A percentile compares a stretch with the other conserved stretches of the same genome.
Evolutionary conservation across 1,284 basidiomycete genomes (phyloP).

Genomic region (Retiboletus fuscus): DNA sequence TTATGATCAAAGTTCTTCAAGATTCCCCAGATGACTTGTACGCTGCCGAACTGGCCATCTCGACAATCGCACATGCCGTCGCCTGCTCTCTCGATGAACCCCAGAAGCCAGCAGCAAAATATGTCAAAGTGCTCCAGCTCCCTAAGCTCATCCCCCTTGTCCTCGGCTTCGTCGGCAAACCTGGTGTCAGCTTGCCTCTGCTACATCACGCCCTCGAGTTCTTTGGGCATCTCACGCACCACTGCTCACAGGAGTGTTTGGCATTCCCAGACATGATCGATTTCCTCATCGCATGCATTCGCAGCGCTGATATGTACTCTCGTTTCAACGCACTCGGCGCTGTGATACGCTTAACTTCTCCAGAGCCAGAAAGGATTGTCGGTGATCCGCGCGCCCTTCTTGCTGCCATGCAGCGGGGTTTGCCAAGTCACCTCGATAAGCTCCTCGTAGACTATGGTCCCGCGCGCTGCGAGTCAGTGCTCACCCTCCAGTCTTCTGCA

Average conservation of each 20-base stretch:
- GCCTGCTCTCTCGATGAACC: conserved; percentile 55
- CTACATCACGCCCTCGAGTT: conserved; percentile 63
- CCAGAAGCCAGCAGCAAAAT: conserved; percentile 46
- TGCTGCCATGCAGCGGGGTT: conserved; percentile 50
- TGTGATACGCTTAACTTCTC: conserved; percentile 60
- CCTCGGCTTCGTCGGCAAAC: conserved; percentile 58
- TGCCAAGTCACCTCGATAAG: conserved; percentile 59
- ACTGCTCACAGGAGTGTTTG: conserved; percentile 58
- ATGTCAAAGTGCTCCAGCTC: conserved; percentile 59
- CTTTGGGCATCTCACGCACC: conserved; percentile 55
- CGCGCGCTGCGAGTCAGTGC: conserved; percentile 56
- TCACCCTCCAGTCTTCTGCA: conserved; percentile 52
- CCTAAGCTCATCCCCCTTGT: conserved; percentile 56
- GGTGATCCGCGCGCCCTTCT: conserved; percentile 60
- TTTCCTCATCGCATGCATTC: conserved; percentile 67
- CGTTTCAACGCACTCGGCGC: conserved; percentile 62
- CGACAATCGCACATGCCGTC: conserved; percentile 63
- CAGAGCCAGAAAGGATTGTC: conserved; percentile 56
- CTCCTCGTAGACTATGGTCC: conserved; percentile 61
- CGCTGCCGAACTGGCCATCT: conserved; percentile 61
- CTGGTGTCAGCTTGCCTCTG: conserved; percentile 54
- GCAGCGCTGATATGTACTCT: conserved; percentile 62
- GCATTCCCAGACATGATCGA: conserved; percentile 55
- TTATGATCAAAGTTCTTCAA: conserved; percentile 58
- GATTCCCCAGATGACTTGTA: conserved; percentile 61